These are phyloP conservation scores for Gossypium arboreum DNA, from an alignment of 345 rosid species.

Conservation along the genomic window DNA sequence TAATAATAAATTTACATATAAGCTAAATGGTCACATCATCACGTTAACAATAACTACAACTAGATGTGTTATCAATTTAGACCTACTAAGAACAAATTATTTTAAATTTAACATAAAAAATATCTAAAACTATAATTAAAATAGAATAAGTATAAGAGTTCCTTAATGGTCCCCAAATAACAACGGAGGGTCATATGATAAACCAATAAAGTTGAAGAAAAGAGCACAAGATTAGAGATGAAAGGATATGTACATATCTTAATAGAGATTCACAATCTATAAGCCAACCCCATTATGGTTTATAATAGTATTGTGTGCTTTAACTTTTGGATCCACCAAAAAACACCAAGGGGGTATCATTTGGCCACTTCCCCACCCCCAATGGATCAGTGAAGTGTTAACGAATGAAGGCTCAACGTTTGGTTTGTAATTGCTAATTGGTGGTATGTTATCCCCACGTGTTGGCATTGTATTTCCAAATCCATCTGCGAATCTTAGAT, in stretches of 20 bases:
- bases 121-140: neutral
- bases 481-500: slow-evolving; percentile 5
- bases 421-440: neutral
- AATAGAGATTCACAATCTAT: neutral
- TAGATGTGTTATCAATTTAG: too few relatives aligned
- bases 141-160: neutral
- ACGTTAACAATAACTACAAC: too few relatives aligned
- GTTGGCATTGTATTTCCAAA: slow-evolving; percentile 12
- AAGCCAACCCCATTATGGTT: neutral
- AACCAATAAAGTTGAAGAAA: slow-evolving; percentile 3
- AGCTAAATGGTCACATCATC: too few relatives aligned
- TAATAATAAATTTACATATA: too few relatives aligned
- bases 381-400: slow-evolving; percentile 3
- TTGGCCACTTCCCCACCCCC: slow-evolving; percentile 2
- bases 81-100: too few relatives aligned
- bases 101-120: too few relatives aligned
- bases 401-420: slow-evolving; percentile 12
- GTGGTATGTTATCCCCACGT: slow-evolving; percentile 13
- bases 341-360: neutral
- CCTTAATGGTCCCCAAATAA: neutral
- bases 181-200: neutral
- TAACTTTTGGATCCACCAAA: slow-evolving; percentile 7
- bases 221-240: neutral
- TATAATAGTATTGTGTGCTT: slow-evolving; percentile 11
- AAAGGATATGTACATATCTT: neutral